Conservation (phyloP, 495 filamentous ascomycete species). For the Hyaloscypha finlandica region DNA sequence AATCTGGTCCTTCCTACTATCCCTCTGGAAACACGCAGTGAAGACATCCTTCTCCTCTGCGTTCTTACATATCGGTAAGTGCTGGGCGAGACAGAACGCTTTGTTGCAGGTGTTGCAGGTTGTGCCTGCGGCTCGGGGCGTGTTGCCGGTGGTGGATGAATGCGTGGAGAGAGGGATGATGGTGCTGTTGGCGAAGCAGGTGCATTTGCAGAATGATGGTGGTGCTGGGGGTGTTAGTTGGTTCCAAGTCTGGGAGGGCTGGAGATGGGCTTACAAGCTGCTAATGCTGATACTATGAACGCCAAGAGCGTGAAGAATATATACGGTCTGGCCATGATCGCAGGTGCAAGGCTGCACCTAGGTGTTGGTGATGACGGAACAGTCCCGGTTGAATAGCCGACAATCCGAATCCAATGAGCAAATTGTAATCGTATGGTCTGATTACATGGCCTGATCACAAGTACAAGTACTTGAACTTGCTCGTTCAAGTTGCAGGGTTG, state of each 20-base stretch:
- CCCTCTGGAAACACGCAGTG: constrained; percentile 90
- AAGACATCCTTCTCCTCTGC: constrained; percentile 86
- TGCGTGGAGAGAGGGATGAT: constrained; percentile 68
- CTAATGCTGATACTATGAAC: constrained; percentile 25
- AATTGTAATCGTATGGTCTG: not conserved
- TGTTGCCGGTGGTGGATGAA: constrained; percentile 30
- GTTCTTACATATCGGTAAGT: constrained; percentile 81
- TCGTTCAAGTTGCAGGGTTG: not conserved
- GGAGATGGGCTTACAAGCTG: constrained; percentile 24
- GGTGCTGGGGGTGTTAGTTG: constrained; percentile 36
- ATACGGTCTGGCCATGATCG: constrained; percentile 17
- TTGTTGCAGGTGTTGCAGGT: constrained; percentile 86
- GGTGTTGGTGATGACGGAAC: not conserved
- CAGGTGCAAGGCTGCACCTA: not conserved
- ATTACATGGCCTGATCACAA: constrained; percentile 10
- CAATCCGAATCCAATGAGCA: not conserved
- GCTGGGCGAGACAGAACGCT: constrained; percentile 83
- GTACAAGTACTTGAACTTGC: not conserved
- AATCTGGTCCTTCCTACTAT: constrained; percentile 84
- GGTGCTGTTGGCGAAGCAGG: constrained; percentile 87
- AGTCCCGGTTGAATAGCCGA: not conserved
- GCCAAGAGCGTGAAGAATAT: constrained; percentile 24
- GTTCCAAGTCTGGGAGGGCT: not conserved
- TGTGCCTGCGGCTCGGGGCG: constrained; percentile 24
- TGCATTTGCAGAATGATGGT: constrained; percentile 97